These are phyloP conservation scores for Hortaea werneckii DNA, from an alignment of 2,329 filamentous ascomycete genomes.

Conservation along the genomic window DNA sequence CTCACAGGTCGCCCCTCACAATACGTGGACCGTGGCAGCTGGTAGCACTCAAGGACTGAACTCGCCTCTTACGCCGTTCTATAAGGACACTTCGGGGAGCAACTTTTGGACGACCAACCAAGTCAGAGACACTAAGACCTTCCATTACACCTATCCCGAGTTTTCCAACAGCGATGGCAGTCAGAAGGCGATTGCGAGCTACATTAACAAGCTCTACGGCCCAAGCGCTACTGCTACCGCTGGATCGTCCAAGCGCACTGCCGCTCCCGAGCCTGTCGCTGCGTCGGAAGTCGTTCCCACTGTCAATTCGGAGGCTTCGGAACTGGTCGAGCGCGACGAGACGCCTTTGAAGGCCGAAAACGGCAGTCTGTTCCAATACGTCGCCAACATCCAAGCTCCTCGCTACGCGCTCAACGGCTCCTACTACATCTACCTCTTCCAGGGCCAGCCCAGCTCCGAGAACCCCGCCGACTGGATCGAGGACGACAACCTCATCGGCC, in stretches of 20 bases:
- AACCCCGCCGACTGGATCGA: constrained; percentile 41
- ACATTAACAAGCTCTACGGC: constrained; percentile 48
- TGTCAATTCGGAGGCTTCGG: neutral
- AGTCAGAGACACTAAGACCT: constrained; percentile 45
- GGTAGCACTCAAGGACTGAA: constrained; percentile 12
- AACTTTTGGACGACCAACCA: constrained; percentile 58
- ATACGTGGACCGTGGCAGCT: constrained; percentile 20
- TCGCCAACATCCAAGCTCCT: constrained; percentile 53
- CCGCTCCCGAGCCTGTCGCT: constrained; percentile 1
- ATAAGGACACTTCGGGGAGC: constrained; percentile 42
- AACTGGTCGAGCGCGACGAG: neutral
- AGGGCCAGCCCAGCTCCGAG: constrained; percentile 40
- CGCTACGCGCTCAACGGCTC: constrained; percentile 52
- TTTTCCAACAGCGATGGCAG: constrained; percentile 33
- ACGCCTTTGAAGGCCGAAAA: constrained; percentile 21
- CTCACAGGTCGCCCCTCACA: constrained; percentile 14
- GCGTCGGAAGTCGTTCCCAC: neutral
- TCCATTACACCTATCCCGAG: constrained; percentile 68
- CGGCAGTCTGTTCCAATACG: constrained; percentile 52
- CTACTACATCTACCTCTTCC: constrained; percentile 58
- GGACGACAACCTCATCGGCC: constrained; percentile 49
- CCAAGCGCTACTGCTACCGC: constrained; percentile 20
- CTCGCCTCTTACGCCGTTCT: constrained; percentile 49
- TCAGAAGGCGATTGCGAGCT: constrained; percentile 32
- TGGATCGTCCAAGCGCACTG: constrained; percentile 10